Conservation (phyloP, 116 monocot species). For the Papilionanthe hybrid region DNA sequence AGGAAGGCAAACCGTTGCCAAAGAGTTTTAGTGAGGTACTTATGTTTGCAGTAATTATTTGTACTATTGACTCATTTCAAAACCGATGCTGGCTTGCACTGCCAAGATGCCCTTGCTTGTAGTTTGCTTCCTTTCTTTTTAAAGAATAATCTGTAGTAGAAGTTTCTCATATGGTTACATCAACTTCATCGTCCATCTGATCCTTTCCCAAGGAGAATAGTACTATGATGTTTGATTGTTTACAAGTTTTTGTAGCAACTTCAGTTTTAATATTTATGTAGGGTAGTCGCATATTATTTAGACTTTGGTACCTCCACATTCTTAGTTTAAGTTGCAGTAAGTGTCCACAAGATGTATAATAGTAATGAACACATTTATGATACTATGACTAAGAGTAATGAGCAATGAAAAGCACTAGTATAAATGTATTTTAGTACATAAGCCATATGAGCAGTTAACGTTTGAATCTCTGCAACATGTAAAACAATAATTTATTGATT, state of each 20-base stretch:
- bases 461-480: not conserved
- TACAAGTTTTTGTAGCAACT: not conserved
- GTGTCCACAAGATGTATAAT: not conserved
- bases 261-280: too few species aligned
- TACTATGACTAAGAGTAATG: not conserved
- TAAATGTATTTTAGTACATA: not conserved
- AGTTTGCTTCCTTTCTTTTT: not conserved
- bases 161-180: not conserved
- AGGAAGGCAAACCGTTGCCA: slow-evolving; percentile 91
- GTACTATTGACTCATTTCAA: not conserved
- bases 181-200: not conserved
- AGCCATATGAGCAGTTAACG: not conserved
- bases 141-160: not conserved
- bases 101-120: not conserved
- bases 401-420: not conserved
- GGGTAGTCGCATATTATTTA: not conserved
- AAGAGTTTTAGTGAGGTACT: slow-evolving; percentile 68
- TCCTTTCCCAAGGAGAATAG: not conserved
- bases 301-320: too few species aligned
- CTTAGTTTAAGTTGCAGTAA: not conserved
- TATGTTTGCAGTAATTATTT: not conserved
- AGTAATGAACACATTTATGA: not conserved
- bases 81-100: not conserved
- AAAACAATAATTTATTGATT: too few species aligned
- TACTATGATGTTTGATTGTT: not conserved